These are phyloP conservation scores for Rubroshorea leprosula DNA, from an alignment of 345 rosid species.

Conservation along the genomic window DNA sequence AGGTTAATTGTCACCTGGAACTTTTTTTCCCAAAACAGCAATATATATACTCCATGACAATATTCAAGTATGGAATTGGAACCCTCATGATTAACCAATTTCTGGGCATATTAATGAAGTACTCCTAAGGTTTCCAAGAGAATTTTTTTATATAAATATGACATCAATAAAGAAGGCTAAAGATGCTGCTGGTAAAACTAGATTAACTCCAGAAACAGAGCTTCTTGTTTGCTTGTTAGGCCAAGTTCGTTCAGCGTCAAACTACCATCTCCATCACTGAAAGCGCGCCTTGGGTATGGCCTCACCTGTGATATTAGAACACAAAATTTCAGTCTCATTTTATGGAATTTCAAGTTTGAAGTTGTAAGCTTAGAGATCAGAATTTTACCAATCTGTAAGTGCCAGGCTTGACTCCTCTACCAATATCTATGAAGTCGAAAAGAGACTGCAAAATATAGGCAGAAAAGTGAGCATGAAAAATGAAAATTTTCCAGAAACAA, in stretches of 20 bases:
- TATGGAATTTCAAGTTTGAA: too few species aligned
- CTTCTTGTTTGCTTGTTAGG: slow-evolving; percentile 90
- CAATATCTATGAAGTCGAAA: slow-evolving; percentile 86
- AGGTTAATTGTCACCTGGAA: too few species aligned
- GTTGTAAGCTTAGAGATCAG: too few species aligned
- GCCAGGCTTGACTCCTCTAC: slow-evolving; percentile 80
- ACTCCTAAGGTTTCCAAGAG: neutral
- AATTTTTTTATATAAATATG: too few species aligned
- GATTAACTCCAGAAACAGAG: slow-evolving; percentile 84
- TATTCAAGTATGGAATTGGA: too few species aligned
- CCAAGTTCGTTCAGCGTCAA: slow-evolving; percentile 79
- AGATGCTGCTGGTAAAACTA: slow-evolving; percentile 18
- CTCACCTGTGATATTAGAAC: slow-evolving; percentile 56
- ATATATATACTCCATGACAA: too few species aligned
- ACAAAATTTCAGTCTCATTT: too few species aligned
- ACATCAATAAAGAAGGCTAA: neutral
- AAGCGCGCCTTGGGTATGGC: slow-evolving; percentile 92
- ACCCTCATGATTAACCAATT: too few species aligned
- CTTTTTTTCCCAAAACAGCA: too few species aligned
- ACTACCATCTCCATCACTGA: slow-evolving; percentile 65
- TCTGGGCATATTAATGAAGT: too few species aligned
- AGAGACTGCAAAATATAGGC: slow-evolving; percentile 55
- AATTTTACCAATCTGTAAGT: slow-evolving; percentile 77
- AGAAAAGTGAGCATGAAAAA: neutral
- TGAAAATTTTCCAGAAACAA: neutral